Conservation (phyloP, 257 asterid genomes). For the Solanum chiquidenum region DNA sequence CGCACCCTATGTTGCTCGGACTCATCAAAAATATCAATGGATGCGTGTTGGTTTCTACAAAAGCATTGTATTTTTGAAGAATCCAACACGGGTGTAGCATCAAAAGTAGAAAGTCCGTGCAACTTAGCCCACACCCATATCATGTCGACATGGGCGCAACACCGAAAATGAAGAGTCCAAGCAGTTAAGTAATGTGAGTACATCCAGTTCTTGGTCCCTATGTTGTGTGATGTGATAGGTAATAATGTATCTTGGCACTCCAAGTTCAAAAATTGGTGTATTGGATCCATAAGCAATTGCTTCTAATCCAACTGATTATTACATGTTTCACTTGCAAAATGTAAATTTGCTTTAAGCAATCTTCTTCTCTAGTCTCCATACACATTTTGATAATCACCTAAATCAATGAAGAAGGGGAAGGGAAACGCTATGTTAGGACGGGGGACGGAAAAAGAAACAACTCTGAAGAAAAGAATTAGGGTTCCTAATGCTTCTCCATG, state of each 20-base stretch:
- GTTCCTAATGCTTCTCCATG: not conserved
- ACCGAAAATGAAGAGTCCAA: not conserved
- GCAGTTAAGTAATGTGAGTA: not conserved
- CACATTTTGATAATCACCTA: not conserved
- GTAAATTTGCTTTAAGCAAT: not conserved
- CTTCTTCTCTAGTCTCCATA: not conserved
- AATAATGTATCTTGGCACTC: not conserved
- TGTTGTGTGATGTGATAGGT: not conserved
- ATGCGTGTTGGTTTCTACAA: not conserved
- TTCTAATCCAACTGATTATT: not conserved
- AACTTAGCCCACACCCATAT: not conserved
- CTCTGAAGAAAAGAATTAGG: not conserved
- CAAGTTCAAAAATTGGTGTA: not conserved
- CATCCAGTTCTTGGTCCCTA: not conserved
- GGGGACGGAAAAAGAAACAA: not conserved
- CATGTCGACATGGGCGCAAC: not conserved
- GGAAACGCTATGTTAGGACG: not conserved
- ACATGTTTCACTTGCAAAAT: not conserved
- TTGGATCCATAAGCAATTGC: not conserved
- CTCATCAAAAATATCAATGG: not conserved
- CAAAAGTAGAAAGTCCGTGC: not conserved
- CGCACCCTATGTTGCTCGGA: not conserved
- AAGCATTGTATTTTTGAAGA: not conserved
- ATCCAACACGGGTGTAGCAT: not conserved
- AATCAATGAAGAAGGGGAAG: not conserved